phyloP scores from a whole-genome alignment of 192 early-diverging fungal species.

The Chytriomyces confervae region DNA sequence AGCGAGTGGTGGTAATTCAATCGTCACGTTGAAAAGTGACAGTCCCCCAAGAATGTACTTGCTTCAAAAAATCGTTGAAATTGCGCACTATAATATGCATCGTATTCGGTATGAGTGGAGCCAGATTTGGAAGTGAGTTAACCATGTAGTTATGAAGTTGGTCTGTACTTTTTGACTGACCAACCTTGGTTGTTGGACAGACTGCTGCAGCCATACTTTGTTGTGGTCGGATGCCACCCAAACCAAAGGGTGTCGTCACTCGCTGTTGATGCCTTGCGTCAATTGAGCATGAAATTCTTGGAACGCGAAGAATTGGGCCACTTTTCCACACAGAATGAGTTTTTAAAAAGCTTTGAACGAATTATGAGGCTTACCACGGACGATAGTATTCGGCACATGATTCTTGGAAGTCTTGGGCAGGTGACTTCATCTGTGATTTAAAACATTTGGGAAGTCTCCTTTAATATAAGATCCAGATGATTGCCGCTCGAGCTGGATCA shows the following conservation, averaged over 20 bases:
- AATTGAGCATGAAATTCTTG: slow-evolving; percentile 91
- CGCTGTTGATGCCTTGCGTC: slow-evolving; percentile 89
- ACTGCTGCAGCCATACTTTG: slow-evolving; percentile 75
- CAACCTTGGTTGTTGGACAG: slow-evolving; percentile 31
- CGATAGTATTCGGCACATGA: slow-evolving; percentile 74
- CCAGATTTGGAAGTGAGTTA: slow-evolving; percentile 74
- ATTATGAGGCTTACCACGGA: slow-evolving; percentile 79
- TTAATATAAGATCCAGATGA: slow-evolving; percentile 52
- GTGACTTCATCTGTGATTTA: background rate
- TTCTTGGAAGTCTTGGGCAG: slow-evolving; percentile 52
- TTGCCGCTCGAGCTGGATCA: slow-evolving; percentile 72
- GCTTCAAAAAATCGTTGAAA: slow-evolving; percentile 93
- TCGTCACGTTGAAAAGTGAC: slow-evolving; percentile 31
- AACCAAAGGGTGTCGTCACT: slow-evolving; percentile 84
- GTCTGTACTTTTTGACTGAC: slow-evolving; percentile 41
- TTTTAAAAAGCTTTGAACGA: slow-evolving; percentile 87
- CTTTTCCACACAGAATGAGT: slow-evolving; percentile 94
- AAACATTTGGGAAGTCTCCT: background rate
- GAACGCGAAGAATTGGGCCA: slow-evolving; percentile 93
- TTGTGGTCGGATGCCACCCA: slow-evolving; percentile 82
- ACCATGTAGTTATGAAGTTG: slow-evolving; percentile 32
- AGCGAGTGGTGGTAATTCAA: background rate
- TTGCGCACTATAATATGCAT: slow-evolving; percentile 96
- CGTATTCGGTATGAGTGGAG: slow-evolving; percentile 96
- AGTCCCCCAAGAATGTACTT: slow-evolving; percentile 81